phyloP scores from a whole-genome alignment of 106 monocot genomes.

The Dioscorea zingiberensis region DNA sequence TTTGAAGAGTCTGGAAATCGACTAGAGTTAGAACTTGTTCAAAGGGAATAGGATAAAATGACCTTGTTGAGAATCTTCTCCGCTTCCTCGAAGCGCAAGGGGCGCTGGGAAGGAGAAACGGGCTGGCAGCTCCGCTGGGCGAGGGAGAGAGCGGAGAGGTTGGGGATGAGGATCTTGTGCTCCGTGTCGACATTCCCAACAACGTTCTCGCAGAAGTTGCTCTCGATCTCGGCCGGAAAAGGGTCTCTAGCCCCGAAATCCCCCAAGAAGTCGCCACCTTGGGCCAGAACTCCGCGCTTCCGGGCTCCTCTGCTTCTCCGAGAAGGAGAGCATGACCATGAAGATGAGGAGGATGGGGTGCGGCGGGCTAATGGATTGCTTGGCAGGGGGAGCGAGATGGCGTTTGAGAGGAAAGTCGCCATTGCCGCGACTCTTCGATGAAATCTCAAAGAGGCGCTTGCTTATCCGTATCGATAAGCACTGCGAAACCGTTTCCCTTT shows the following conservation, averaged over 20 bases:
- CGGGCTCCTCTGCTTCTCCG: background rate
- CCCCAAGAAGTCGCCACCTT: conserved; percentile 47
- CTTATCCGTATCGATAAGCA: no score
- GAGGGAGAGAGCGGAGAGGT: conserved; percentile 60
- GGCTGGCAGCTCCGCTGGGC: conserved; percentile 46
- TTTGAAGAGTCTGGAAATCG: no score
- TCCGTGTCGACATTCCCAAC: conserved; percentile 51
- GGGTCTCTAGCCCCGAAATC: conserved; percentile 91
- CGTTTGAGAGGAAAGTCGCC: no score
- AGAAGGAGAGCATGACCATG: background rate
- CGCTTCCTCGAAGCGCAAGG: conserved; percentile 37
- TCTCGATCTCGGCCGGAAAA: conserved; percentile 70
- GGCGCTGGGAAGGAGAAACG: conserved; percentile 22
- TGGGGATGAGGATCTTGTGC: conserved; percentile 82
- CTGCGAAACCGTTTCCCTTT: no score
- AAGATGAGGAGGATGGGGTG: no score
- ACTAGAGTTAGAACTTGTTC: no score
- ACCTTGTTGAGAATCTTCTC: conserved; percentile 66
- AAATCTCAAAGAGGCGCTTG: no score
- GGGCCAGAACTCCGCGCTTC: conserved; percentile 8
- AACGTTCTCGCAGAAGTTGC: conserved; percentile 75
- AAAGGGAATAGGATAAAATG: background rate
- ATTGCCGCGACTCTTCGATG: no score
- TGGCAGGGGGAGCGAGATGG: no score
- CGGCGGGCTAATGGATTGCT: no score